Evolutionary conservation across 2,329 filamentous ascomycete genomes (phyloP).

Genomic region (Tolypocladium amazonense): DNA sequence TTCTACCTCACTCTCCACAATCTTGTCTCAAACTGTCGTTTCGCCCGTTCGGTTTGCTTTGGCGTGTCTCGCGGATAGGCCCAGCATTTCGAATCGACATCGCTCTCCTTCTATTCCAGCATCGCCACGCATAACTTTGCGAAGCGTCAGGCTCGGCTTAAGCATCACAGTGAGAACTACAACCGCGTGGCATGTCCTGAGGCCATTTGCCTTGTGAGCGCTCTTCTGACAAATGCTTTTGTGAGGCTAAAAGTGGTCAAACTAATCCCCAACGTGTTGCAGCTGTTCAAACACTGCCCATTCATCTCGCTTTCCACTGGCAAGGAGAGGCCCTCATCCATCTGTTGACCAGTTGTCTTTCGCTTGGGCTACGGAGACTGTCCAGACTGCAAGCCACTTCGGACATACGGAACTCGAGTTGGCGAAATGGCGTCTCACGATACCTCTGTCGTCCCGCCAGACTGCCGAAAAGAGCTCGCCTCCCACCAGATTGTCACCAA

Average conservation of each 20-base stretch:
- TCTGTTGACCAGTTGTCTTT: neutral
- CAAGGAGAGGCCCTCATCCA: neutral
- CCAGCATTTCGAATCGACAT: neutral
- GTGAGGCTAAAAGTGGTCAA: neutral
- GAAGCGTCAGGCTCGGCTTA: neutral
- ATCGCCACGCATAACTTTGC: neutral
- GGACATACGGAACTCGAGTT: neutral
- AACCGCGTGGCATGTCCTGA: neutral
- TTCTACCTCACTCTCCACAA: neutral
- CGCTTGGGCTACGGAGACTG: neutral
- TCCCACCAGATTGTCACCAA: neutral
- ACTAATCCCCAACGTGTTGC: neutral
- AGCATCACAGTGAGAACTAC: neutral
- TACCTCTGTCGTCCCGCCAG: conserved; percentile 7
- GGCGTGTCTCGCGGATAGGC: neutral
- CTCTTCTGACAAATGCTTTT: neutral
- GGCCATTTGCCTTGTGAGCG: neutral
- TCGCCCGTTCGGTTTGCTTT: neutral
- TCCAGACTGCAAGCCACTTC: neutral
- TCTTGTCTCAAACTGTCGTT: neutral
- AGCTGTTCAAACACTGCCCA: neutral
- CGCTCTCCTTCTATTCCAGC: neutral
- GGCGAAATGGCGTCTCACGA: conserved; percentile 10
- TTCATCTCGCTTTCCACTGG: neutral
- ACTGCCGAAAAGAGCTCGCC: conserved; percentile 6